Evolutionary conservation across 805 yeast species (phyloP), one percentile per base, ranked within the genome.

Genomic region (Cyberlindnera samutprakarnensis): DNA sequence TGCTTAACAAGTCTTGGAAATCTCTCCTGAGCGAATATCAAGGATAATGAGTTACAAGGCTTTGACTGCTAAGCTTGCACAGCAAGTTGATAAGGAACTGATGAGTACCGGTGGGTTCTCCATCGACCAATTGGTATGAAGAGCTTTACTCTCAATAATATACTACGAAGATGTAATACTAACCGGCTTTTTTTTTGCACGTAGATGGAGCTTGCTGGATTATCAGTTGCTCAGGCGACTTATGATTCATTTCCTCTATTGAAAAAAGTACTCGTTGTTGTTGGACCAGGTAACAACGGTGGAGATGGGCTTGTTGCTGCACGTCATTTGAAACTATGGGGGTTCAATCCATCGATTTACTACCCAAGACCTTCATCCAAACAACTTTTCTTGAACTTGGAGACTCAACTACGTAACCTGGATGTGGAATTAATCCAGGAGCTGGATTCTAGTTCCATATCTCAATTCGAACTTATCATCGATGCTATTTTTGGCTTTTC

Each of bases 281-380:
- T 79, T 9, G 98, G 98, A 0, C 97, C 97, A 0, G 98, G 98
- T 2, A 92, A 92, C 51, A 92, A 92, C 51, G 76, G 95, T 2
- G 98, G 97, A 2, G 98, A 92, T 58, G 98, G 97, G 0, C 61
- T 92, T 11, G 98, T 92, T 2, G 94, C 96, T 18, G 95, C 96
- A 2, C 68, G 98, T 26, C 98, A 92, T 53, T 62, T 92, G 41
- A 73, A 74, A 43, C 59, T 87, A 10, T 75, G 92, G 66, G 92
- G 92, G 2, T 85, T 77, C 53, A 59, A 62, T 5, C 95, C 96
- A 2, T 60, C 70, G 5, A 68, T 90, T 1, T 87, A 70, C 54
- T 88, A 87, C 49, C 96, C 97, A 3, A 84, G 78, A 46, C 66
- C 64, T 32, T 66, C 74, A 27, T 67, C 65, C 42, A 72, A 67